A percentile compares a stretch with the other conserved stretches of the same genome.
Conservation (phyloP, 202 grass and related monocot genomes). For the Zoysia matrella region DNA sequence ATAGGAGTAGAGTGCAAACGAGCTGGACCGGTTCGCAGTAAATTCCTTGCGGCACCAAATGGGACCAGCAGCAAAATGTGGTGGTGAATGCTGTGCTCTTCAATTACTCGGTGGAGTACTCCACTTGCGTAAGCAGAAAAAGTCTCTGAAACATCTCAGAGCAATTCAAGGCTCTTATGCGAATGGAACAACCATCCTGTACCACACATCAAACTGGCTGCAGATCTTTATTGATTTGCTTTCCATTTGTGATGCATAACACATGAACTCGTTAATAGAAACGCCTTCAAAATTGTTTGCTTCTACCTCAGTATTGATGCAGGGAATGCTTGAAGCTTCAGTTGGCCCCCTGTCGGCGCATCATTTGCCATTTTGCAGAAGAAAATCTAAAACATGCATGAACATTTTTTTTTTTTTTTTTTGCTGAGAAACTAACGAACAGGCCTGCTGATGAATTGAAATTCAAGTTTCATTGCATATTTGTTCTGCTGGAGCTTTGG, state of each 20-base stretch:
- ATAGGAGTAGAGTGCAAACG: constrained; percentile 34
- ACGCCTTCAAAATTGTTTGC: constrained; percentile 1
- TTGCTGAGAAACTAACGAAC: background rate
- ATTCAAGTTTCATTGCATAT: background rate
- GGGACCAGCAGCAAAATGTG: constrained; percentile 33
- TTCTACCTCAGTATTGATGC: constrained; percentile 1
- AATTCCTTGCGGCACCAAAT: constrained; percentile 13
- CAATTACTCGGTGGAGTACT: background rate
- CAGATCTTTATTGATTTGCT: constrained; percentile 38
- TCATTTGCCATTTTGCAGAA: constrained; percentile 32
- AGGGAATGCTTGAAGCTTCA: background rate
- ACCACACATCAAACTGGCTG: constrained; percentile 2
- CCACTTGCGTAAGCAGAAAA: constrained; percentile 41
- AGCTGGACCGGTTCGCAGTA: constrained; percentile 42
- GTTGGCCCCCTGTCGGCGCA: background rate
- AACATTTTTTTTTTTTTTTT: background rate
- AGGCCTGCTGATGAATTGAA: background rate
- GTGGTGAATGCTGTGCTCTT: constrained; percentile 34
- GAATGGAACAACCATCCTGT: constrained; percentile 31
- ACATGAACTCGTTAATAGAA: constrained; percentile 24
- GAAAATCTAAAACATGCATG: constrained; percentile 16
- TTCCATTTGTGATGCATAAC: constrained; percentile 40
- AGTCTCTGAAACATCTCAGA: constrained; percentile 44
- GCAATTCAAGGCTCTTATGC: constrained; percentile 55
- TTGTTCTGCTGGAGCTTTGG: constrained; percentile 24